Evolutionary conservation across 2,329 filamentous ascomycete species (phyloP).

Genomic region (Aspergillus persii): DNA sequence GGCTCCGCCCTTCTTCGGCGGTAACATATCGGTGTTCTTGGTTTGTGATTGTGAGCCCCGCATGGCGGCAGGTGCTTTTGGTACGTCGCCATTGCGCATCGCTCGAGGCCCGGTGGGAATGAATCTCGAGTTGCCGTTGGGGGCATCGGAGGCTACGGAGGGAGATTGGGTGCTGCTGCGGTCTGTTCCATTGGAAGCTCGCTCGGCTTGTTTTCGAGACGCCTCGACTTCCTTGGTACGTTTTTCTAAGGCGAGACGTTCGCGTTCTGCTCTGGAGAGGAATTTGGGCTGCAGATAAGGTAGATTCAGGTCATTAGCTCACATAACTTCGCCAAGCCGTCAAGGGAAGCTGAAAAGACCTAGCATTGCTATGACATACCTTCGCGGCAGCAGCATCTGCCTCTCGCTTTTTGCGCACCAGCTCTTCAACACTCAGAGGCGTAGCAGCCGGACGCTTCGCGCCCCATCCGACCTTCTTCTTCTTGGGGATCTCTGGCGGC

Average conservation of each 20-base stretch:
- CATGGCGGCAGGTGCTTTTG: constrained; percentile 58
- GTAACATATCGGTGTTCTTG: constrained; percentile 53
- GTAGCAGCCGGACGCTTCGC: constrained; percentile 37
- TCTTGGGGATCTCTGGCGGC: constrained; percentile 47
- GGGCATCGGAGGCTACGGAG: constrained; percentile 15
- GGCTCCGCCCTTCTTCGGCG: constrained; percentile 49
- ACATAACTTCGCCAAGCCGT: constrained; percentile 2
- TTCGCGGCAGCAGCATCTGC: constrained; percentile 81
- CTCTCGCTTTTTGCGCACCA: constrained; percentile 80
- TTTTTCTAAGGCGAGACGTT: constrained; percentile 76
- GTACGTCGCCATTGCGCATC: constrained; percentile 48
- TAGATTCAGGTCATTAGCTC: background rate
- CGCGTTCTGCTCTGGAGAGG: constrained; percentile 77
- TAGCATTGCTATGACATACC: constrained; percentile 41
- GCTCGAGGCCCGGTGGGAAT: constrained; percentile 64
- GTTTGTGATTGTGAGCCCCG: constrained; percentile 32
- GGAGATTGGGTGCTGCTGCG: constrained; percentile 23
- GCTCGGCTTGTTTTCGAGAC: constrained; percentile 48
- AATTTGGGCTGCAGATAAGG: constrained; percentile 66
- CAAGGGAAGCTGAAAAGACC: background rate
- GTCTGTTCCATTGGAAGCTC: constrained; percentile 35
- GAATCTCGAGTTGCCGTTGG: constrained; percentile 20
- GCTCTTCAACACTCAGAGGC: constrained; percentile 80
- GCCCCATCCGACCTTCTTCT: constrained; percentile 57
- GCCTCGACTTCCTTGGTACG: constrained; percentile 69